Base-by-base conservation (phyloP, 441 rosid species). In the Raphanus hybrid region DNA sequence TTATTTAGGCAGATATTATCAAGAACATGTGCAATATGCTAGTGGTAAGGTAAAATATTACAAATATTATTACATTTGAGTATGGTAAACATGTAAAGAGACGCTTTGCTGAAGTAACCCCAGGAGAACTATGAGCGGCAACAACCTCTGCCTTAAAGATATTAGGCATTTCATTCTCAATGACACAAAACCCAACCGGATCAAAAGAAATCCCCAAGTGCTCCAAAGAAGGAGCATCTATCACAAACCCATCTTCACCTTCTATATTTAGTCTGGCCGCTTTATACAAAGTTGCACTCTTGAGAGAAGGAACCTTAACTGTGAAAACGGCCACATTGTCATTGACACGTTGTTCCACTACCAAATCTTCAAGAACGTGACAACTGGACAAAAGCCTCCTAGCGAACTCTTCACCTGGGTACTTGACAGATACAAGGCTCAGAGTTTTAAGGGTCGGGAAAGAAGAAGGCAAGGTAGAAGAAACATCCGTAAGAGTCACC, bases 181-280 rank as follows among this genome's bases (percentile, higher is more conserved):
- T 5, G 9, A 15, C 7, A 55, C 32, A 34, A 34, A 69, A 54
- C 6, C 37, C 37, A 34, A 34, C 37, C 37, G 37, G 37, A 34
- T 34, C 37, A 34, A 34, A 34, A 5, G 1, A 34, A 34, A 34
- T 34, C 6, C 45, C 27, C 27, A 50, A 50, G 27, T 4, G 8
- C 45, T 68, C 43, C 72, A 69, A 54, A 69, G 64, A 69, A 35
- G 73, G 63, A 32, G 64, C 16, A 69, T 55, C 48, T 5, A 69
- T 29, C 27, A 69, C 60, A 20, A 18, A 57, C 6, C 61, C 61
- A 57, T 57, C 5, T 8, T 8, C 61, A 9, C 5, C 61, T 1
- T 9, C 29, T 57, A 0, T 8, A 57, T 1, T 0, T 57, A 5
- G 26, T 26, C 26, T 6, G 9, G 12, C 5, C 8, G 29, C 8